Base-by-base conservation (phyloP, 164 flowering plant species). In the Stephania cephalantha region DNA sequence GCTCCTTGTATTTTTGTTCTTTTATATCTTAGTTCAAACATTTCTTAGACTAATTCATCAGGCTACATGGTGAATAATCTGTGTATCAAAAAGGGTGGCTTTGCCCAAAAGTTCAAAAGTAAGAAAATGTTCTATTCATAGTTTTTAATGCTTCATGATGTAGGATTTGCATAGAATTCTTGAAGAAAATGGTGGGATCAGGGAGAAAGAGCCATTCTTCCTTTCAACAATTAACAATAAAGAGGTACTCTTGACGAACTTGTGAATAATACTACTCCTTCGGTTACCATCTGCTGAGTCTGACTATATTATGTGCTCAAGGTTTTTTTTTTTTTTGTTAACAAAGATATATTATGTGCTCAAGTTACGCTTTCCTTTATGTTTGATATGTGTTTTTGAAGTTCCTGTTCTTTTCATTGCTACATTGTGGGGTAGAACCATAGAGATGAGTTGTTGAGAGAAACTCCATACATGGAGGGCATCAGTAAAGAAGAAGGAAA, bases 161-260 rank as follows among this genome's bases (percentile, higher is more conserved):
- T 92, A 95, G 98, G 95, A 91, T 79, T 74, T 95, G 76, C 86
- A 87, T 67, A 86, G 87, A 82, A 87, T 91, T 30, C 25, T 90
- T 68, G 80, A 83, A 69, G 86, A 79, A 18, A 82, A 88, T 81
- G 92, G 86, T 31, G 97, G 88, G 10, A 72, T 85, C 76, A 80
- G 71, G 15, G 97, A 90, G 80, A 85, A 85, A 75, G 98, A 95
- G 80, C 98, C 98, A 45, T 95, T 95, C 85, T 87, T 79, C 76
- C 86, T 95, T 69, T 77, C 88, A 25, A 76, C 77, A 63, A 74
- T 69, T 71, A 30, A 77, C 65, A 65, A 63, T 53, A 79, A 76
- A 67, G 95, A 92, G 92, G 97, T 89, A 89, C 46, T 25, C 25
- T 25, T 55, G 10, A 55, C 63, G 12, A 58, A 58, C 66, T 70